Evolutionary conservation across 345 rosid genomes (phyloP).

Genomic region (Gossypium stocksii): DNA sequence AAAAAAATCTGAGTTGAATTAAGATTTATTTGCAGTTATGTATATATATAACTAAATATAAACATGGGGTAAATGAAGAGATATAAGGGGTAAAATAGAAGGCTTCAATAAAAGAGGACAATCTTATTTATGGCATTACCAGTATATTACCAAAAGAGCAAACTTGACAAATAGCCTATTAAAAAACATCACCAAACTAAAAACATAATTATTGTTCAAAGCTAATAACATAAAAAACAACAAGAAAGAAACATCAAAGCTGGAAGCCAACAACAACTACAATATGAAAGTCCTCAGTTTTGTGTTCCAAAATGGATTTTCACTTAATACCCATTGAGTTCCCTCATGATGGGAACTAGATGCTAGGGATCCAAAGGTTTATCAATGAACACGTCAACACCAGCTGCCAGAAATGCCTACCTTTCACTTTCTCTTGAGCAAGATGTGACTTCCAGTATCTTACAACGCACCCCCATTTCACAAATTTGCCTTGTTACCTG

Average conservation of each 20-base stretch:
- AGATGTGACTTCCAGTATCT: background rate
- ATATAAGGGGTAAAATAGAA: background rate
- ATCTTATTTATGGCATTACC: background rate
- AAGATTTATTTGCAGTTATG: too few species aligned
- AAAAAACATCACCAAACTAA: background rate
- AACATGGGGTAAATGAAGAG: too few species aligned
- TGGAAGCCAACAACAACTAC: background rate
- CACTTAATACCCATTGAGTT: background rate
- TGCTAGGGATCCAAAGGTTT: slow-evolving; percentile 5
- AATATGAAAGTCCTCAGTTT: background rate
- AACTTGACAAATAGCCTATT: background rate
- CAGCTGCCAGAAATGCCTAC: slow-evolving; percentile 15
- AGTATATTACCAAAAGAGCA: background rate
- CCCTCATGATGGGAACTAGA: slow-evolving; percentile 13
- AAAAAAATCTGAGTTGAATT: too few species aligned
- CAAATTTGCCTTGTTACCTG: slow-evolving; percentile 12
- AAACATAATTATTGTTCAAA: background rate
- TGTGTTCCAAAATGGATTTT: background rate
- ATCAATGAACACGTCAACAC: background rate
- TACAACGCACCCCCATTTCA: slow-evolving; percentile 2
- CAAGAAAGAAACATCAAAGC: background rate
- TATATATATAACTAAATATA: too few species aligned
- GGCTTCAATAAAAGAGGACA: background rate
- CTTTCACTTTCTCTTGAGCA: background rate
- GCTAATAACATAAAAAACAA: too few species aligned